Conservation (phyloP, 768 basidiomycete genomes). For the Leccinum barrowsii region DNA sequence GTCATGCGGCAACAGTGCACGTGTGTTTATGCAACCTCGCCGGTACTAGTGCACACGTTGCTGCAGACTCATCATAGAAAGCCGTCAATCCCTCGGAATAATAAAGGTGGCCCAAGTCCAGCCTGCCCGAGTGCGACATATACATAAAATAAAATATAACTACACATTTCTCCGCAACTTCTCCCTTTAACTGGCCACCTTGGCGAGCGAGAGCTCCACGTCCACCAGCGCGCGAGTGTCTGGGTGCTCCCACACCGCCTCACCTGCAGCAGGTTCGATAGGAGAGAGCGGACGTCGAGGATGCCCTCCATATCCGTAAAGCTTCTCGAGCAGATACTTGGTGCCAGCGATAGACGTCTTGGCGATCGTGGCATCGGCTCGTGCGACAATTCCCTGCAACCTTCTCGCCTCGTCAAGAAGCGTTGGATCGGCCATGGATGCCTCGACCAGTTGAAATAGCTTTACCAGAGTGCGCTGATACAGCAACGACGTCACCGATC, state of each 20-base stretch:
- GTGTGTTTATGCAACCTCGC: not conserved
- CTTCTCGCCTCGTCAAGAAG: slow-evolving; percentile 65
- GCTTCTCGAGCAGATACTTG: slow-evolving; percentile 72
- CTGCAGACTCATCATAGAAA: not conserved
- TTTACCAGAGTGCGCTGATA: slow-evolving; percentile 53
- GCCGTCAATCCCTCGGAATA: not conserved
- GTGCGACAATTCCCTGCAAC: slow-evolving; percentile 77
- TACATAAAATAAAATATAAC: not conserved
- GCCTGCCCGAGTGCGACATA: not conserved
- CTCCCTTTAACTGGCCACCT: slow-evolving; percentile 18
- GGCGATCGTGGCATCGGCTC: slow-evolving; percentile 76
- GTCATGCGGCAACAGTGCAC: not conserved
- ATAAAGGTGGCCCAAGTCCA: not conserved
- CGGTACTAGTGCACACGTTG: not conserved
- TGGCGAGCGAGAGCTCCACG: slow-evolving; percentile 56
- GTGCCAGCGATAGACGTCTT: slow-evolving; percentile 77
- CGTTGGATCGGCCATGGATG: slow-evolving; percentile 50
- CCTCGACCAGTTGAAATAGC: slow-evolving; percentile 60
- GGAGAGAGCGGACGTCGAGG: slow-evolving; percentile 79
- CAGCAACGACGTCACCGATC: not conserved
- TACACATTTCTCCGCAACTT: not conserved
- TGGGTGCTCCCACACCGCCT: slow-evolving; percentile 67
- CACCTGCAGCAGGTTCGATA: slow-evolving; percentile 50
- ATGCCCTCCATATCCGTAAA: slow-evolving; percentile 77
- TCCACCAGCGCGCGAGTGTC: slow-evolving; percentile 67